Evolutionary conservation across 1,284 basidiomycete genomes (phyloP).

Genomic region (Leccinum fallax): DNA sequence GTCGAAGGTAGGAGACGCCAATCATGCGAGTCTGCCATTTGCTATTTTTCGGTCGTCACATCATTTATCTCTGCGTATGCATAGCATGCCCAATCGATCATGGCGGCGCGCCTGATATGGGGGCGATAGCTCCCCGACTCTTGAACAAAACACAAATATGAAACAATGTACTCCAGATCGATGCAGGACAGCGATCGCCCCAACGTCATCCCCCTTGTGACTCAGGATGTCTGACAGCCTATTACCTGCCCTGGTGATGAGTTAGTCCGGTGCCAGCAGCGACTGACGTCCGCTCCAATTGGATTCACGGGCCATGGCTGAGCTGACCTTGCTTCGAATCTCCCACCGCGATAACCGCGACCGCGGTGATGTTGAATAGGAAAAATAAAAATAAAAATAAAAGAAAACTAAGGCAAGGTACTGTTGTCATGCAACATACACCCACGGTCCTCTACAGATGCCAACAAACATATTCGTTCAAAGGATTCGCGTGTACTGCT

Average conservation of each 20-base stretch:
- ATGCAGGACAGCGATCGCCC: conserved; percentile 10
- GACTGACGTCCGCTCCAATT: neutral
- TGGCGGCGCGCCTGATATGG: conserved; percentile 6
- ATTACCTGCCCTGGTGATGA: neutral
- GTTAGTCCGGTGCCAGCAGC: neutral
- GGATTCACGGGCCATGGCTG: neutral
- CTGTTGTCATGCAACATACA: conserved; percentile 20
- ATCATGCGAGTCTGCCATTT: neutral
- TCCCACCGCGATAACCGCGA: neutral
- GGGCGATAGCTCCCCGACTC: neutral
- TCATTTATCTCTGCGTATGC: neutral
- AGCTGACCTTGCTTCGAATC: neutral
- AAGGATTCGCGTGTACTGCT: neutral
- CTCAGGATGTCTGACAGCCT: neutral
- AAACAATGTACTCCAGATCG: conserved; percentile 2
- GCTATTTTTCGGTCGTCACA: neutral
- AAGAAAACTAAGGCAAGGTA: conserved; percentile 4
- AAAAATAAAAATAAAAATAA: neutral
- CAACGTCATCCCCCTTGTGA: neutral
- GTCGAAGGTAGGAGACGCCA: neutral
- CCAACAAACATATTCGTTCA: conserved; percentile 5
- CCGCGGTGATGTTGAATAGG: conserved; percentile 14
- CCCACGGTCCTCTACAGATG: neutral
- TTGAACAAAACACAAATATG: neutral
- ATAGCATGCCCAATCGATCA: neutral